Base-by-base conservation (phyloP, 179 eudicot genomes). In the Sideroxylon spinosum region DNA sequence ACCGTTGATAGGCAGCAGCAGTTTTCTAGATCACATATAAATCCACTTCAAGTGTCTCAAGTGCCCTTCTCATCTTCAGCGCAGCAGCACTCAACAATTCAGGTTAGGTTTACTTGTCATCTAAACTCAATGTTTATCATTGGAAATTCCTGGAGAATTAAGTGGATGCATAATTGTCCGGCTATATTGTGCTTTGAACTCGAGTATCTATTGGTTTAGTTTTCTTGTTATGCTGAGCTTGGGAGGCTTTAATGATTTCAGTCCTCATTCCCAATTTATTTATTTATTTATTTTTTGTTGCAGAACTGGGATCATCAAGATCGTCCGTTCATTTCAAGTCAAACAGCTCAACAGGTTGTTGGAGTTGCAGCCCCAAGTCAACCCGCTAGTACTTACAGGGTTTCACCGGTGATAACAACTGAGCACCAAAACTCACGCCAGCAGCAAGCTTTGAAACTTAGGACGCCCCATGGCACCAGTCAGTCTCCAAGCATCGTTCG, bases 401-500 rank as follows among this genome's bases (percentile, higher is more conserved):
- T 70, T 70, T 29, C 85, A 28, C 59, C 78, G 9, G 82, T 49
- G 7, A 52, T 55, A 60, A 20, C 74, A 78, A 49, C 53, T 59
- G 79, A 71, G 55, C 78, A 17, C 50, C 81, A 79, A 59, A 82
- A 37, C 77, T 63, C 77, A 7, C 83, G 73, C 22, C 88, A 74
- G 71, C 85, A 73, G 16, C 86, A 68, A 64, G 81, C 83, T 64
- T 16, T 81, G 53, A 84, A 76, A 75, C 79, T 75, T 22, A 69
- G 85, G 84, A 67, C 67, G 57, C 79, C 91, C 73, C 90, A 82
- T 65, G 52, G 76, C 57, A 69, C 78, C 67, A 82, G 84, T 74
- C 90, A 84, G 66, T 84, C 90, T 78, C 87, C 91, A 48, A 85
- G 85, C 71, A 69, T 83, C 49, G 57, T 67, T 73, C 82, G 83